Conservation (phyloP, 495 filamentous ascomycete species). For the Aeminium ludgeri region DNA sequence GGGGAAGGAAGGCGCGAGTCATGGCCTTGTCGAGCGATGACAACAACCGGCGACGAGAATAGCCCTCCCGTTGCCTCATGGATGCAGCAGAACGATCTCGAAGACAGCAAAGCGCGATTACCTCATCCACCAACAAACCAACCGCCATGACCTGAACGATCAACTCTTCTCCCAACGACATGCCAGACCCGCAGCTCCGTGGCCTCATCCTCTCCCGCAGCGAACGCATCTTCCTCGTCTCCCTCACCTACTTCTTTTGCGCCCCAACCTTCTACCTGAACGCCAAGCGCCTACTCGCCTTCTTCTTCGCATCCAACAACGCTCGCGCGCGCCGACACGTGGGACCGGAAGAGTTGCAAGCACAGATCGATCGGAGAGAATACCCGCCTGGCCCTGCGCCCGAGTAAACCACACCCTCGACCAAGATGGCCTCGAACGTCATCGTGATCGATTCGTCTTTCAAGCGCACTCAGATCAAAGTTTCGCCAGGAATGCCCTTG, state of each 20-base stretch:
- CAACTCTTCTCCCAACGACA: not conserved
- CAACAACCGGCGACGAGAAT: too few relatives aligned
- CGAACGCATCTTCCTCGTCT: slow-evolving; percentile 15
- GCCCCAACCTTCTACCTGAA: slow-evolving; percentile 6
- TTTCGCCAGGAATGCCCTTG: slow-evolving; percentile 59
- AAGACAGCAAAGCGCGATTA: too few relatives aligned
- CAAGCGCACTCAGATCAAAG: slow-evolving; percentile 61
- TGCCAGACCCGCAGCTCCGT: slow-evolving; percentile 3
- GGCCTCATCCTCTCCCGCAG: slow-evolving; percentile 11
- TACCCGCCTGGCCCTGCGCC: too few relatives aligned
- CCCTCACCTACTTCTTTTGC: slow-evolving; percentile 12
- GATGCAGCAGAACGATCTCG: too few relatives aligned
- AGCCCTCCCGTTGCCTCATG: too few relatives aligned
- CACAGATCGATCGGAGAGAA: too few relatives aligned
- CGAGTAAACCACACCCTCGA: too few relatives aligned
- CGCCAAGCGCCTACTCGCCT: slow-evolving; percentile 1
- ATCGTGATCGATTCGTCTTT: slow-evolving; percentile 67
- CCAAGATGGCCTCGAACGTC: slow-evolving; percentile 69
- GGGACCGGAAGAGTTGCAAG: not conserved
- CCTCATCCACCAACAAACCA: too few relatives aligned
- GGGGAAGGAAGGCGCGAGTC: too few relatives aligned
- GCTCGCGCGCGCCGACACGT: slow-evolving; percentile 2
- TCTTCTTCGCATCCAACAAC: not conserved
- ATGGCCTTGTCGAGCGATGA: too few relatives aligned
- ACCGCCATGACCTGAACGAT: not conserved